Base-by-base conservation (phyloP, 1,284 basidiomycete species). In the Thecaphora thlaspeos region DNA sequence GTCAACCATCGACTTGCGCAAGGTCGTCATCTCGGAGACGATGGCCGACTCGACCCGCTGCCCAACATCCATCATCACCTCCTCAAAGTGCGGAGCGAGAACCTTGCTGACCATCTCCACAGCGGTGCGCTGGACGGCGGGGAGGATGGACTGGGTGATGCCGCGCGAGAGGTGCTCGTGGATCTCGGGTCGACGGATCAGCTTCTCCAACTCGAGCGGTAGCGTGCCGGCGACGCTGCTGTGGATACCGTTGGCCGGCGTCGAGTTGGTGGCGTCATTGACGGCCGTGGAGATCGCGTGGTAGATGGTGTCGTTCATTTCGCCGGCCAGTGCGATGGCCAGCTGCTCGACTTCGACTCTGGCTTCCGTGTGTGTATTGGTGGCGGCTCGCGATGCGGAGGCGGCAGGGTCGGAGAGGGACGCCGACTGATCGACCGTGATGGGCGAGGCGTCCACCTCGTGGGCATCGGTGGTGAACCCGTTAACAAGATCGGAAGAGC, bases 71-170 rank as follows among this genome's bases (percentile, higher is more conserved):
- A 51, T 46, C 52, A 62, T 64, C 1, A 68, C 52, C 10, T 58
- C 58, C 44, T 68, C 61, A 41, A 67, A 62, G 48, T 68, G 56
- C 22, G 64, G 68, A 9, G 68, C 64, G 15, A 68, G 51, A 7
- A 61, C 68, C 18, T 51, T 53, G 39, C 48, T 52, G 41, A 70
- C 55, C 23, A 58, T 54, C 43, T 70, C 67, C 43, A 64, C 57
- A 10, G 58, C 67, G 3, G 62, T 65, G 28, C 55, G 56, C 47
- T 63, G 67, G 26, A 70, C 56, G 8, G 56, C 44, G 8, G 67
- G 67, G 23, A 70, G 28, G 47, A 70, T 62, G 44, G 49, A 42
- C 28, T 61, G 44, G 2, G 60, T 46, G 26, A 70, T 65, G 50
- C 47, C 56, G 41, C 50, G 44, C 0, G 61, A 50, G 7, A 70